A percentile compares a stretch with the other conserved stretches of the same genome.
Conservation (phyloP, 805 yeast species). For the Ogataea methylovora region DNA sequence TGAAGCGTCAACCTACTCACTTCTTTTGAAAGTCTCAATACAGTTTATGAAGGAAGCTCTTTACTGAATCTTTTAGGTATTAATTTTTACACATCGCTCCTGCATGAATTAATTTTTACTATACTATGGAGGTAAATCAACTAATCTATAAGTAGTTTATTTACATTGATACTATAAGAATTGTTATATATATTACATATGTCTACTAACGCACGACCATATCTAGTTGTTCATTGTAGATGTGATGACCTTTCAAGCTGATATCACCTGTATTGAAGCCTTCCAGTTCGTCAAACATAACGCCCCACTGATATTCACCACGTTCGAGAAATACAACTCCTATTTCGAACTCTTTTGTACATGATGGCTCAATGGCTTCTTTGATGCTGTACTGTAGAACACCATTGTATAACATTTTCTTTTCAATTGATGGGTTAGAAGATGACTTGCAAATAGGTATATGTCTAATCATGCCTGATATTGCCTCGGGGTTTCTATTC, state of each 20-base stretch:
- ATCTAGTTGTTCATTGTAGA: conserved; percentile 31
- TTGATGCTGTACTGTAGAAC: conserved; percentile 50
- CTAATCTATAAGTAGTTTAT: too few species aligned
- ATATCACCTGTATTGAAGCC: conserved; percentile 15
- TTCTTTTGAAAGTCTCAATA: too few species aligned
- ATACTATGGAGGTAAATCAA: too few species aligned
- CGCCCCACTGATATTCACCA: conserved; percentile 83
- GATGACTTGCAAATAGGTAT: conserved; percentile 35
- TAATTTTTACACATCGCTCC: too few species aligned
- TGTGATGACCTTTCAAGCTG: conserved; percentile 24
- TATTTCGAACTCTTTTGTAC: conserved; percentile 32
- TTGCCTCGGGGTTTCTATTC: conserved; percentile 35
- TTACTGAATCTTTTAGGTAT: too few species aligned
- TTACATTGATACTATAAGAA: too few species aligned
- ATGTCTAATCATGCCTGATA: conserved; percentile 55
- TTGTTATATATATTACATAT: too few species aligned
- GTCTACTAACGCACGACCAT: too few species aligned
- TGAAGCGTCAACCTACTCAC: too few species aligned
- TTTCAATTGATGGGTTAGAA: conserved; percentile 31
- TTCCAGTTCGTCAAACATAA: conserved; percentile 41
- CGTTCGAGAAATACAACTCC: conserved; percentile 61
- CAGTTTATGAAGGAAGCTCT: too few species aligned
- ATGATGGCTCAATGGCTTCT: conserved; percentile 34
- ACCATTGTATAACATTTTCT: conserved; percentile 66
- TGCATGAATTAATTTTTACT: too few species aligned